Conservation (phyloP, 352 stramenopile genomes). For the Discostella stelligera region DNA sequence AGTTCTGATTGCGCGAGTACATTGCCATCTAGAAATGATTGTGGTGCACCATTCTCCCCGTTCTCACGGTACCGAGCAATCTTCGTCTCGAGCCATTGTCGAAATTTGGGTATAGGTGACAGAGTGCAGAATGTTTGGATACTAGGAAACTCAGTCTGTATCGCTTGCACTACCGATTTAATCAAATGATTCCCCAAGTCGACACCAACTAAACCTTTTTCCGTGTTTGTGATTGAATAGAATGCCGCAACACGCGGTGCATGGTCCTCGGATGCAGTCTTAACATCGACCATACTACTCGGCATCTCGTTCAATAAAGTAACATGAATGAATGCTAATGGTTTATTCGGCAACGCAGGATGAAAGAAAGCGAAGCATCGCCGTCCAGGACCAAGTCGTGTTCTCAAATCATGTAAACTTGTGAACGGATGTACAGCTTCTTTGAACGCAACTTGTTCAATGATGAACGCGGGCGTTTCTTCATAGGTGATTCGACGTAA, state of each 20-base stretch:
- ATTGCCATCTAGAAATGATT: conserved; percentile 26
- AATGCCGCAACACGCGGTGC: conserved; percentile 86
- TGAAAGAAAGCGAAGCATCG: conserved; percentile 94
- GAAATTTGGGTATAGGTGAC: conserved; percentile 91
- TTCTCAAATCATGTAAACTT: conserved; percentile 91
- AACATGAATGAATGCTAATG: conserved; percentile 94
- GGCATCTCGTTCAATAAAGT: conserved; percentile 89
- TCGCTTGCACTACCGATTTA: conserved; percentile 89
- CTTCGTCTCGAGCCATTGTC: conserved; percentile 89
- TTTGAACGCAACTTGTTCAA: conserved; percentile 94
- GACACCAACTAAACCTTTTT: conserved; percentile 88
- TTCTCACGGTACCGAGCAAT: conserved; percentile 40
- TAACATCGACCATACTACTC: conserved; percentile 89
- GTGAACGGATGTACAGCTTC: conserved; percentile 92
- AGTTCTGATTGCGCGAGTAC: conserved; percentile 26
- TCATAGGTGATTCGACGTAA: conserved; percentile 92
- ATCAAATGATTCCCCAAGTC: conserved; percentile 95
- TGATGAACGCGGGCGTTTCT: conserved; percentile 86
- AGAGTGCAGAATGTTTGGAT: conserved; percentile 90
- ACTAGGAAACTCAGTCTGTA: conserved; percentile 58
- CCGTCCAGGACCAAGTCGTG: conserved; percentile 82
- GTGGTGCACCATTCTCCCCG: conserved; percentile 2
- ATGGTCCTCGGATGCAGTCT: conserved; percentile 51
- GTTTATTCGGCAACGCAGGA: conserved; percentile 88
- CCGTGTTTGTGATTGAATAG: conserved; percentile 93